Evolutionary conservation across 2,329 filamentous ascomycete species (phyloP).

Genomic region (Beauveria medogensis): DNA sequence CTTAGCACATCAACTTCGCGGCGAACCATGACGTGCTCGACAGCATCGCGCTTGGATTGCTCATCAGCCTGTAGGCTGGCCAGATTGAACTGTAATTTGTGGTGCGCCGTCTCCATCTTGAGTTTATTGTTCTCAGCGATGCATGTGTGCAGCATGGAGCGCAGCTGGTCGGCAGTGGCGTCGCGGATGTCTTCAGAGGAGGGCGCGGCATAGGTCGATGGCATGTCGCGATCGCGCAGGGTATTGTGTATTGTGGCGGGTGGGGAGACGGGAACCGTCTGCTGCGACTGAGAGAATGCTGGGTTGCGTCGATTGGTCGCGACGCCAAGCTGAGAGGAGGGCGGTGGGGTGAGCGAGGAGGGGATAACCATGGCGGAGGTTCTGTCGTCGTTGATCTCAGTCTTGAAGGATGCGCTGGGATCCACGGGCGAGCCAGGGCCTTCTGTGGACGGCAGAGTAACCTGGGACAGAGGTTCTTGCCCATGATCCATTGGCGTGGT

Average conservation of each 20-base stretch:
- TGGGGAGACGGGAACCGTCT: constrained; percentile 44
- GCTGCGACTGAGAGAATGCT: constrained; percentile 34
- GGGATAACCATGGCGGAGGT: constrained; percentile 40
- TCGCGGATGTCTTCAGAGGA: constrained; percentile 41
- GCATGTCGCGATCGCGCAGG: constrained; percentile 22
- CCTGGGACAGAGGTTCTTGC: constrained; percentile 31
- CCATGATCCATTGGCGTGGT: constrained; percentile 7
- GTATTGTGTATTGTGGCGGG: constrained; percentile 39
- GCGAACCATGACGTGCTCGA: constrained; percentile 87
- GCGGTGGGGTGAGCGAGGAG: constrained; percentile 50
- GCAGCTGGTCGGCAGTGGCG: constrained; percentile 47
- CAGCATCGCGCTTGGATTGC: constrained; percentile 75
- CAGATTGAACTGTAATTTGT: constrained; percentile 83
- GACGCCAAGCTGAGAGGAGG: constrained; percentile 42
- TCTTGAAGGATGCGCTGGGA: constrained; percentile 39
- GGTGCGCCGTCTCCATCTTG: constrained; percentile 80
- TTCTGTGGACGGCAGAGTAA: constrained; percentile 51
- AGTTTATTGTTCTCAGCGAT: constrained; percentile 50
- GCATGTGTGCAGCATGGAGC: constrained; percentile 45
- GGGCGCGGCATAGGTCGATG: constrained; percentile 35
- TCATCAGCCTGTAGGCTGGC: constrained; percentile 78
- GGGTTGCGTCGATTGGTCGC: constrained; percentile 17
- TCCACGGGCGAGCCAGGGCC: constrained; percentile 45
- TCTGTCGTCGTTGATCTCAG: constrained; percentile 41
- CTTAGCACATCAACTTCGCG: constrained; percentile 81